Percentiles rank a stretch among this genome's conserved stretches.
phyloP scores from a whole-genome alignment of 2,329 filamentous ascomycete genomes.

The Fusarium sp. region DNA sequence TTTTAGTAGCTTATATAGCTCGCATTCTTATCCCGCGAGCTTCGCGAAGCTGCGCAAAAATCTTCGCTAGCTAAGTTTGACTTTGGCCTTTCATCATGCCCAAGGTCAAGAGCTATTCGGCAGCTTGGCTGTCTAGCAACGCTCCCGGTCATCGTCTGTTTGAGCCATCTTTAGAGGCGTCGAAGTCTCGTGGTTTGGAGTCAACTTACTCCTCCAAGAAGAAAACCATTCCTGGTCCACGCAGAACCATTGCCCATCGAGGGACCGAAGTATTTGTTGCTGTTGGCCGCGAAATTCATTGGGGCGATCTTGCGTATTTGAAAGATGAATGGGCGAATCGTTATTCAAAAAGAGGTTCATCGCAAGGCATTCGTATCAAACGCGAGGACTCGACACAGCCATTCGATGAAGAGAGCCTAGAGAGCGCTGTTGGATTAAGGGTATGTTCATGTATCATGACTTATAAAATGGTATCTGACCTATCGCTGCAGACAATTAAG shows the following conservation, averaged over 20 bases:
- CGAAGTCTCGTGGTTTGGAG: constrained; percentile 54
- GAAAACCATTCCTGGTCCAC: constrained; percentile 61
- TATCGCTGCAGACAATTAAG: constrained; percentile 72
- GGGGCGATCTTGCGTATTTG: constrained; percentile 85
- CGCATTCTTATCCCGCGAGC: constrained; percentile 5
- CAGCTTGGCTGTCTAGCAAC: constrained; percentile 85
- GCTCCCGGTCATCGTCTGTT: constrained; percentile 85
- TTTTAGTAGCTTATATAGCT: background rate
- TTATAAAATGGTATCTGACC: constrained; percentile 14
- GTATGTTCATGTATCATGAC: constrained; percentile 44
- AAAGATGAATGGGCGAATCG: constrained; percentile 69
- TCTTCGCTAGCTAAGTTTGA: constrained; percentile 5
- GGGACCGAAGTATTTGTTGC: constrained; percentile 92
- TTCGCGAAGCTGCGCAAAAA: constrained; percentile 26
- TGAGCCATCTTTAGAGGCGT: constrained; percentile 59
- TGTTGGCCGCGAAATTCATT: constrained; percentile 89
- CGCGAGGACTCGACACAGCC: constrained; percentile 59
- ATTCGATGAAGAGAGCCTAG: constrained; percentile 51
- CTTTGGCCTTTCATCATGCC: constrained; percentile 70
- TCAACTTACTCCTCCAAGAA: constrained; percentile 59
- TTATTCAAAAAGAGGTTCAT: constrained; percentile 48
- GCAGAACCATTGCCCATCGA: constrained; percentile 79
- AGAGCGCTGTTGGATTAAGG: constrained; percentile 50
- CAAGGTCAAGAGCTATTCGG: constrained; percentile 86
- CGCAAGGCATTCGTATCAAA: constrained; percentile 58